Percentiles rank a stretch among this genome's conserved stretches.
Conservation (phyloP, 345 rosid genomes). For the Eucalyptus shirleyi region DNA sequence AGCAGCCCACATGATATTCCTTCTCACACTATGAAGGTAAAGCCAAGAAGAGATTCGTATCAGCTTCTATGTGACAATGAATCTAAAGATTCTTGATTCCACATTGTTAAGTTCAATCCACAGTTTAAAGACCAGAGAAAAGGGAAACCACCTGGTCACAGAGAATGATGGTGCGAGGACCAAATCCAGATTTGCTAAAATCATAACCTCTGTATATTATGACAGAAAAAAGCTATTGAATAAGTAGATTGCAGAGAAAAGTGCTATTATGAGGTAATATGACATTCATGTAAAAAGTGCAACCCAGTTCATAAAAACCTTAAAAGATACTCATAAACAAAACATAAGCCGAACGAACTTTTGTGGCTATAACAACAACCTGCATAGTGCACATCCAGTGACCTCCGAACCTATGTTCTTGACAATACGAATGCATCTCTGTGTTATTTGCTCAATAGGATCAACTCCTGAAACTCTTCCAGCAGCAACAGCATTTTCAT, state of each 20-base stretch:
- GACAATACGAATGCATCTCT: conserved; percentile 88
- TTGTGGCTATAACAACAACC: conserved; percentile 17
- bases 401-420: conserved; percentile 59
- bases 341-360: neutral
- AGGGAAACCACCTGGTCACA: conserved; percentile 83
- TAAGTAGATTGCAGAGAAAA: neutral
- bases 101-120: neutral
- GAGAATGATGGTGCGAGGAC: conserved; percentile 84
- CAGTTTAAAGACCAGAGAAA: neutral
- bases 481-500: conserved; percentile 70
- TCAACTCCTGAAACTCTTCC: conserved; percentile 78
- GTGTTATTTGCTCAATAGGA: conserved; percentile 66
- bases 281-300: neutral
- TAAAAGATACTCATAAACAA: neutral
- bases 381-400: conserved; percentile 89
- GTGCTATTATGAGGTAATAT: neutral
- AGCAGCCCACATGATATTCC: conserved; percentile 94
- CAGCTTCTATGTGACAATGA: neutral
- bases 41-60: neutral
- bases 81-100: neutral
- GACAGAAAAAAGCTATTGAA: neutral
- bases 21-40: conserved; percentile 66
- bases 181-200: conserved; percentile 87
- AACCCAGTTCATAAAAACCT: neutral
- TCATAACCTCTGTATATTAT: conserved; percentile 54